Conservation (phyloP, 495 filamentous ascomycete species). For the Pseudevernia furfuracea region DNA sequence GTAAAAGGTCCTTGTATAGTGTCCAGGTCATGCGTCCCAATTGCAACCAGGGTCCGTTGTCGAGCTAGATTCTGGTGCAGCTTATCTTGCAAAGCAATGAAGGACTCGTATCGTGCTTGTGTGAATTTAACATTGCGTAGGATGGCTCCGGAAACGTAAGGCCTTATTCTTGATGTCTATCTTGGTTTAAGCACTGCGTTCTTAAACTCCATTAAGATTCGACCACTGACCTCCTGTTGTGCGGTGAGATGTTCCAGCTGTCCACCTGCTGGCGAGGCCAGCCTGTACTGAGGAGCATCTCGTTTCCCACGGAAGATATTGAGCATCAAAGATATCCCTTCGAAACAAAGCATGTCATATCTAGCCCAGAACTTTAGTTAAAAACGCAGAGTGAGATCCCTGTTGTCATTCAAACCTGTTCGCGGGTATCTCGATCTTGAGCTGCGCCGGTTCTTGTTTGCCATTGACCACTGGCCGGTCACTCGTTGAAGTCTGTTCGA, state of each 20-base stretch:
- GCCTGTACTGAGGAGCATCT: slow-evolving; percentile 66
- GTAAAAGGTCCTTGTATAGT: slow-evolving; percentile 92
- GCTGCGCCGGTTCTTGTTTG: slow-evolving; percentile 77
- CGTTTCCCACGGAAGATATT: slow-evolving; percentile 83
- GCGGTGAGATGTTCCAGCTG: slow-evolving; percentile 74
- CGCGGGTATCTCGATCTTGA: slow-evolving; percentile 98
- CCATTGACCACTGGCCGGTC: slow-evolving; percentile 67
- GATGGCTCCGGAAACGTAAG: slow-evolving; percentile 79
- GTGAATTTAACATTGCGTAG: slow-evolving; percentile 88
- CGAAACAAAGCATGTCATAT: slow-evolving; percentile 98
- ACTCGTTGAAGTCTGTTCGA: slow-evolving; percentile 55
- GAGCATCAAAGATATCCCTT: slow-evolving; percentile 90
- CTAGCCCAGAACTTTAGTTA: slow-evolving; percentile 33
- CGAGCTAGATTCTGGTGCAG: slow-evolving; percentile 93
- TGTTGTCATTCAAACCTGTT: slow-evolving; percentile 52
- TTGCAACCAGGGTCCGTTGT: slow-evolving; percentile 85
- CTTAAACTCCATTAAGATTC: neutral
- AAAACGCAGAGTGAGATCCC: slow-evolving; percentile 26
- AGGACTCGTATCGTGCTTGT: slow-evolving; percentile 83
- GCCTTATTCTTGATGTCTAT: slow-evolving; percentile 70
- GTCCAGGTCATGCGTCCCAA: slow-evolving; percentile 95
- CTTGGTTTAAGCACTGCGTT: neutral
- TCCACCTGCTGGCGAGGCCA: slow-evolving; percentile 61
- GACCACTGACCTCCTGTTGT: slow-evolving; percentile 50
- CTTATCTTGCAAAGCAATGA: slow-evolving; percentile 97